Percentiles rank a stretch among this genome's conserved stretches.
phyloP scores from a whole-genome alignment of 2,329 filamentous ascomycete species.

The Arthroderma sp. region DNA sequence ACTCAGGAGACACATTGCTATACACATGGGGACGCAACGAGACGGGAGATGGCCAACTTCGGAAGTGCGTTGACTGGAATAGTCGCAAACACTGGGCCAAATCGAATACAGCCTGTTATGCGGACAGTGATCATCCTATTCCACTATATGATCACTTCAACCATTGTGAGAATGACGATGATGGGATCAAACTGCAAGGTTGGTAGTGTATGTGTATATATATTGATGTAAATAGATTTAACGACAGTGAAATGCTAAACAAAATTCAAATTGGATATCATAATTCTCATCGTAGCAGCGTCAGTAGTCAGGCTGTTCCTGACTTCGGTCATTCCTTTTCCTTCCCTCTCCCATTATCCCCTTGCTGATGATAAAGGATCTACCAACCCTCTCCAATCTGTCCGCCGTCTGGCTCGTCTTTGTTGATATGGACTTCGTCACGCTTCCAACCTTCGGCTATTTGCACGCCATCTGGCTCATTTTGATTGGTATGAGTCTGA shows the following conservation, averaged over 20 bases:
- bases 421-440: background rate
- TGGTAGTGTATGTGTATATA: too few relatives aligned
- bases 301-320: background rate
- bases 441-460: background rate
- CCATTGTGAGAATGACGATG: too few relatives aligned
- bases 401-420: background rate
- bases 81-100: background rate
- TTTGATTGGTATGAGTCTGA: background rate
- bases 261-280: background rate
- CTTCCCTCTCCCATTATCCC: background rate
- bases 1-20: constrained; percentile 6
- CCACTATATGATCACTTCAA: too few relatives aligned
- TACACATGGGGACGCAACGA: constrained; percentile 4
- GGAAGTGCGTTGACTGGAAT: constrained; percentile 9
- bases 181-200: too few relatives aligned
- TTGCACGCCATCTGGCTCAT: background rate
- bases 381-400: background rate
- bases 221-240: too few relatives aligned
- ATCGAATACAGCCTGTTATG: background rate
- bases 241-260: too few relatives aligned
- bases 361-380: background rate
- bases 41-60: constrained; percentile 8
- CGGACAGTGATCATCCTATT: background rate
- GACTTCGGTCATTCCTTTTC: background rate
- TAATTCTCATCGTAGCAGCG: background rate